Evolutionary conservation across 2,329 filamentous ascomycete species (phyloP).

Genomic region (Neonectria magnoliae): DNA sequence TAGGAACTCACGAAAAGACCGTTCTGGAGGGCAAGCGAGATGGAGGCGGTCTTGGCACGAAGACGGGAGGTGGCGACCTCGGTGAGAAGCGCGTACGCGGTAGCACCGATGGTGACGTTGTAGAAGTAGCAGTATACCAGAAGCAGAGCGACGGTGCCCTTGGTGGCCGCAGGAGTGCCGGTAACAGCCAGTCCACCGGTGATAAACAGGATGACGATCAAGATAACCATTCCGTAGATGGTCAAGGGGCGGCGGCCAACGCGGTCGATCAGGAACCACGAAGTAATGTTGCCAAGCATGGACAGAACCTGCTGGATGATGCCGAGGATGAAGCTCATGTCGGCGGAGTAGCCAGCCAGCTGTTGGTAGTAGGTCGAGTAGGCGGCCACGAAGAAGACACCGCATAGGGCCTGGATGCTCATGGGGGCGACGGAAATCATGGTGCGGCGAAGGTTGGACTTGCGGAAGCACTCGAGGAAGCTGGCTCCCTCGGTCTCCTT

Average conservation of each 20-base stretch:
- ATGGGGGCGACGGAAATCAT: conserved; percentile 34
- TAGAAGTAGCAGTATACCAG: conserved; percentile 33
- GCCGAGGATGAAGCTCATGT: conserved; percentile 28
- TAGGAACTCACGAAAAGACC: conserved; percentile 27
- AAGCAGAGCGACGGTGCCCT: conserved; percentile 28
- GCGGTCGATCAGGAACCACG: conserved; percentile 34
- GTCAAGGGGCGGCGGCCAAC: conserved; percentile 29
- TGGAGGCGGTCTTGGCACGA: conserved; percentile 31
- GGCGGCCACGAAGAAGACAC: conserved; percentile 29
- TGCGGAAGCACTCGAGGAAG: conserved; percentile 35
- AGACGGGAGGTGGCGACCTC: conserved; percentile 33
- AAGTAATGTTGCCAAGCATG: conserved; percentile 31
- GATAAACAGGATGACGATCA: conserved; percentile 26
- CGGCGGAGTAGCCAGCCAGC: conserved; percentile 30
- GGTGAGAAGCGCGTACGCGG: conserved; percentile 30
- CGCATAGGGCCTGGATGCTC: conserved; percentile 29
- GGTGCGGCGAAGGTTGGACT: conserved; percentile 33
- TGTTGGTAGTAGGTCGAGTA: conserved; percentile 35
- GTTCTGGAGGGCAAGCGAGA: conserved; percentile 31
- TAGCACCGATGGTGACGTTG: conserved; percentile 35
- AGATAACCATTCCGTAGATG: conserved; percentile 22
- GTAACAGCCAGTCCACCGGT: conserved; percentile 29
- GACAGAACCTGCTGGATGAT: conserved; percentile 32
- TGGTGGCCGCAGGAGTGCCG: conserved; percentile 24
- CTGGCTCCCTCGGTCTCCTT: conserved; percentile 29